These are phyloP conservation scores for Misopates orontium DNA, from an alignment of 257 asterid genomes.

Conservation along the genomic window DNA sequence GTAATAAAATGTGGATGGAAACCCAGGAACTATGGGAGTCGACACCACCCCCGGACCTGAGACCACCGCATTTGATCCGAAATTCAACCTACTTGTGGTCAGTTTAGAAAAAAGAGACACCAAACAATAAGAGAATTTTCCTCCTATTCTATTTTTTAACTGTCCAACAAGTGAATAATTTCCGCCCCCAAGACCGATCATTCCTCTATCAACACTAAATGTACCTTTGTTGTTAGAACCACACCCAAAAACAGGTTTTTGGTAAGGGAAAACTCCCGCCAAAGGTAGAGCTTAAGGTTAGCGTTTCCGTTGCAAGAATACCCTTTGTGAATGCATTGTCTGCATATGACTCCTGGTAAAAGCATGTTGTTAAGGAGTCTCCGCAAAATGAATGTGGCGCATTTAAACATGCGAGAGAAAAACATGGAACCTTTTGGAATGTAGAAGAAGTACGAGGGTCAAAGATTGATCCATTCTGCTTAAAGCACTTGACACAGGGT, in stretches of 20 bases:
- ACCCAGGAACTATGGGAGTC: constrained; percentile 42
- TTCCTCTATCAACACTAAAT: constrained; percentile 41
- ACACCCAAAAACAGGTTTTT: constrained; percentile 52
- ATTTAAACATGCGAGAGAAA: constrained; percentile 1
- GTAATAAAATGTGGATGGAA: constrained; percentile 34
- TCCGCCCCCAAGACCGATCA: constrained; percentile 66
- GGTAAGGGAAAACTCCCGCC: constrained; percentile 20
- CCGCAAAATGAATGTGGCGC: background rate
- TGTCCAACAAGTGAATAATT: constrained; percentile 49
- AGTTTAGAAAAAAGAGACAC: constrained; percentile 23
- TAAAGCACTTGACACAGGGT: background rate
- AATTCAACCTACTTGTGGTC: constrained; percentile 44
- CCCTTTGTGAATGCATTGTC: constrained; percentile 42
- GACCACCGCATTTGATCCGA: constrained; percentile 41
- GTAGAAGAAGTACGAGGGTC: constrained; percentile 24
- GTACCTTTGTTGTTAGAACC: constrained; percentile 39
- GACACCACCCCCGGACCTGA: constrained; percentile 42
- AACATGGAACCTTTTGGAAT: constrained; percentile 14
- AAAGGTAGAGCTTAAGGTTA: constrained; percentile 37
- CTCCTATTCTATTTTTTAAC: constrained; percentile 32
- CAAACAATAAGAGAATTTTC: constrained; percentile 68
- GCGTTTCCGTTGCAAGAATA: constrained; percentile 47
- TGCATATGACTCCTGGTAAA: constrained; percentile 25
- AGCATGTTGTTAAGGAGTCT: background rate
- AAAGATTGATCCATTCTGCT: background rate